Evolutionary conservation across 805 yeast species (phyloP).

Genomic region (Wickerhamiella galacta): DNA sequence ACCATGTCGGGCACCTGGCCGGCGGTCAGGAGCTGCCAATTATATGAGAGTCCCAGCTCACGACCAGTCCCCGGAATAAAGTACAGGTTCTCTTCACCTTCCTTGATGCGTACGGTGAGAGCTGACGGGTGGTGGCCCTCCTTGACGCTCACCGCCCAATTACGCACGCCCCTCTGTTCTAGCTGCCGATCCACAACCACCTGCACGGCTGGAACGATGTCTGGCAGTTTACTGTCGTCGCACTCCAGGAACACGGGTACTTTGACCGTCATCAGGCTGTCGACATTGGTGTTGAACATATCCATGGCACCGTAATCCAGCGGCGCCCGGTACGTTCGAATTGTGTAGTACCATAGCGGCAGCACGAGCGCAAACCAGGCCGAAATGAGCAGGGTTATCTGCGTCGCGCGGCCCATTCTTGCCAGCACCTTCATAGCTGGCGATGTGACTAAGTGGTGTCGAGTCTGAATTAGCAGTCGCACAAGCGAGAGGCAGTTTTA

Average conservation of each 20-base stretch:
- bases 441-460: too few relatives aligned
- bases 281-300: conserved; percentile 19
- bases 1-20: conserved; percentile 50
- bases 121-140: conserved; percentile 15
- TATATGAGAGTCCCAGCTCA: conserved; percentile 27
- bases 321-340: conserved; percentile 45
- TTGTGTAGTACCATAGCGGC: conserved; percentile 46
- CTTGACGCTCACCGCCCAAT: conserved; percentile 11
- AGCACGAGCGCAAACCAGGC: conserved; percentile 17
- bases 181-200: conserved; percentile 28
- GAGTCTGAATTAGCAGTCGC: too few relatives aligned
- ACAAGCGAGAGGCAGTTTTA: too few relatives aligned
- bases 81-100: conserved; percentile 28
- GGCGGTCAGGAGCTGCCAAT: conserved; percentile 29
- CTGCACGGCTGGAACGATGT: conserved; percentile 40
- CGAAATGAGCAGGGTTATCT: conserved; percentile 4
- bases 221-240: conserved; percentile 43
- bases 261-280: conserved; percentile 11
- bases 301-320: conserved; percentile 34
- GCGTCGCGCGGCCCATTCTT: conserved; percentile 3
- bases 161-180: conserved; percentile 12
- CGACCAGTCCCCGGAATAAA: conserved; percentile 26
- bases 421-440: too few relatives aligned
- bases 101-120: conserved; percentile 26
- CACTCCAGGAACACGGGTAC: conserved; percentile 20